Percentiles rank a stretch among this genome's conserved stretches.
Evolutionary conservation across 495 filamentous ascomycete species (phyloP).

Genomic region (Beverwykella pulmonaria): DNA sequence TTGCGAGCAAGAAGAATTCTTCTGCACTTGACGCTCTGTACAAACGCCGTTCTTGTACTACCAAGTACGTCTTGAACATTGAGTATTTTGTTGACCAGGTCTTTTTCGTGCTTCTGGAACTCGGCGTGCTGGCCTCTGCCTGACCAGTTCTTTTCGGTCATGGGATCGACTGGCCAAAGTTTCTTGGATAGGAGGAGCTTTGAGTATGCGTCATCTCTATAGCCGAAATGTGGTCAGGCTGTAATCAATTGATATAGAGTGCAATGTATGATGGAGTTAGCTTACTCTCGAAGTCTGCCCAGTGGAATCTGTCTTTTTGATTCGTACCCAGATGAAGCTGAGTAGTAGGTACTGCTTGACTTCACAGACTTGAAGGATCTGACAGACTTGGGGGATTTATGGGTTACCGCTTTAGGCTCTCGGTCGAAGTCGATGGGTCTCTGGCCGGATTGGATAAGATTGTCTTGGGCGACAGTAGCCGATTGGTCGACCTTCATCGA

Average conservation of each 20-base stretch:
- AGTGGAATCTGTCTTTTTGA: background rate
- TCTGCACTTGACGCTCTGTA: conserved; percentile 34
- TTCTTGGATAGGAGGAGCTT: conserved; percentile 1
- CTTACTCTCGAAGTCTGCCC: conserved; percentile 1
- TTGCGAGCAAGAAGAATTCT: conserved; percentile 34
- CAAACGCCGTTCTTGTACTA: conserved; percentile 11
- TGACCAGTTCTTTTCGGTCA: conserved; percentile 28
- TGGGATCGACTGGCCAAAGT: conserved; percentile 13
- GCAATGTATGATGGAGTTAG: background rate
- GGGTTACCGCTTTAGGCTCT: no score
- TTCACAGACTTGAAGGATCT: background rate
- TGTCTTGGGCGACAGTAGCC: no score
- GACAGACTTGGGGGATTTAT: background rate
- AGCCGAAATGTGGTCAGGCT: no score
- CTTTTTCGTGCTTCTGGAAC: conserved; percentile 11
- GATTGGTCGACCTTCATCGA: no score
- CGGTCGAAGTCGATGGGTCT: no score
- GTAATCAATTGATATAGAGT: background rate
- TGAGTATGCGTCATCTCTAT: conserved; percentile 1
- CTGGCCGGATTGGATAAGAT: no score
- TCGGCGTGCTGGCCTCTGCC: conserved; percentile 27
- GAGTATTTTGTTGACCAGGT: background rate
- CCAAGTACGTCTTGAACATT: conserved; percentile 17
- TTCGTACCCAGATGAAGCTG: background rate
- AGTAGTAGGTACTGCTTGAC: conserved; percentile 3